These are phyloP conservation scores for Phytophthora idaei DNA, from an alignment of 352 stramenopile genomes.

Conservation along the genomic window DNA sequence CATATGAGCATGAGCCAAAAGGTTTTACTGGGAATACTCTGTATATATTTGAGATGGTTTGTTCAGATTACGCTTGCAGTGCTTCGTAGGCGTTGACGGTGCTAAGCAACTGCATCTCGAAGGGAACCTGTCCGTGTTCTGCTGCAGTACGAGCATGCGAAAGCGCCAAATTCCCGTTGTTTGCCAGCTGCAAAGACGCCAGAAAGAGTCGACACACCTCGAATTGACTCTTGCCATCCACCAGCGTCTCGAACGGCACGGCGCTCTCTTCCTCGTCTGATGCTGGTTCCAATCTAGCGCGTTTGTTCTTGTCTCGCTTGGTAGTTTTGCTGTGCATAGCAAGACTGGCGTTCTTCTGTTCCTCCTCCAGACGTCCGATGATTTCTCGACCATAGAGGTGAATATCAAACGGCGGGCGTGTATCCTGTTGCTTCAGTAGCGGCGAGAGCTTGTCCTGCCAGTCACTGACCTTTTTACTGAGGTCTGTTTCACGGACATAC, in stretches of 20 bases:
- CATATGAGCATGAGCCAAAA: background rate
- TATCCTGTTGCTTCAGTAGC: constrained; percentile 75
- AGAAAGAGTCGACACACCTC: constrained; percentile 92
- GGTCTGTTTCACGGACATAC: constrained; percentile 73
- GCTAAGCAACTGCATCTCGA: constrained; percentile 73
- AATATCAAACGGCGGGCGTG: constrained; percentile 76
- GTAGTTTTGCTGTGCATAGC: constrained; percentile 34
- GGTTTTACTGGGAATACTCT: background rate
- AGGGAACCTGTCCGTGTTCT: constrained; percentile 62
- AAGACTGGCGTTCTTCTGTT: constrained; percentile 28
- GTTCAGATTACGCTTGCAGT: constrained; percentile 45
- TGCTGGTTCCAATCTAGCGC: constrained; percentile 14
- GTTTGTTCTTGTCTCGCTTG: constrained; percentile 37
- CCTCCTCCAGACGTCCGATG: constrained; percentile 50
- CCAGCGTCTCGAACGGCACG: constrained; percentile 65
- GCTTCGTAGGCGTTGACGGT: constrained; percentile 67
- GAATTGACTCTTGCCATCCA: constrained; percentile 59
- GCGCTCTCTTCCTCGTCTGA: constrained; percentile 27
- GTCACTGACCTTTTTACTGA: constrained; percentile 74
- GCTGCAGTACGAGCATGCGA: constrained; percentile 68
- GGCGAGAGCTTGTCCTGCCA: constrained; percentile 80
- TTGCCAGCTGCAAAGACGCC: constrained; percentile 91
- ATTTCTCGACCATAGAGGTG: constrained; percentile 71
- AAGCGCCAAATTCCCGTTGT: constrained; percentile 88
- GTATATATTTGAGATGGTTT: constrained; percentile 24